Percentiles rank a stretch among this genome's conserved stretches.
These are phyloP conservation scores for Selaginella moellendorffii DNA, from an alignment of 75 land plant species.

Conservation along the genomic window DNA sequence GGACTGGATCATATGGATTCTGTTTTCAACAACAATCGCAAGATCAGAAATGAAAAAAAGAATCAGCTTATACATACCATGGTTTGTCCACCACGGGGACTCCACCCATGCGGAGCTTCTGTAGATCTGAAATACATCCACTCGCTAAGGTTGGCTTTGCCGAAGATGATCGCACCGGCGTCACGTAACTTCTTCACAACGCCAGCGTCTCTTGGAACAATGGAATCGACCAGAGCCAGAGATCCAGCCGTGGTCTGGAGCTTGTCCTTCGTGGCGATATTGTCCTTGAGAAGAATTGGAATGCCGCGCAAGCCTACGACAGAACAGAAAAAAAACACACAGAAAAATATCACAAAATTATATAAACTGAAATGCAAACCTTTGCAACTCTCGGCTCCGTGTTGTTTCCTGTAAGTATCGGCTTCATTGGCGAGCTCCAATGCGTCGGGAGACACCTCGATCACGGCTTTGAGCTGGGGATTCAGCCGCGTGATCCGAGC, in stretches of 20 bases:
- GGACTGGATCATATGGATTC: constrained; percentile 37
- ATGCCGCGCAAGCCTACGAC: too few relatives aligned
- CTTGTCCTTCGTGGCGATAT: constrained; percentile 38
- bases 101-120: constrained; percentile 30
- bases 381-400: neutral
- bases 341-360: too few relatives aligned
- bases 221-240: constrained; percentile 38
- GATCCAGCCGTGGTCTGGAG: constrained; percentile 38
- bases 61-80: too few relatives aligned
- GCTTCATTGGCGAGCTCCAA: constrained; percentile 31
- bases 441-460: constrained; percentile 61
- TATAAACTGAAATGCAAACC: too few relatives aligned
- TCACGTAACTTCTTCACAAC: constrained; percentile 28
- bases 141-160: constrained; percentile 47
- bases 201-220: constrained; percentile 27
- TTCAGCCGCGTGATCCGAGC: constrained; percentile 26
- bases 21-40: constrained; percentile 7
- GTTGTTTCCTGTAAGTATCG: constrained; percentile 21
- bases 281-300: constrained; percentile 49
- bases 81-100: constrained; percentile 40
- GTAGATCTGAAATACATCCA: constrained; percentile 29
- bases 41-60: too few relatives aligned
- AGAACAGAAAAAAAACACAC: too few relatives aligned
- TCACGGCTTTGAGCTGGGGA: constrained; percentile 29
- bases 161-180: constrained; percentile 46